Conservation (phyloP, 106 monocot genomes). For the Triglochin maritima region DNA sequence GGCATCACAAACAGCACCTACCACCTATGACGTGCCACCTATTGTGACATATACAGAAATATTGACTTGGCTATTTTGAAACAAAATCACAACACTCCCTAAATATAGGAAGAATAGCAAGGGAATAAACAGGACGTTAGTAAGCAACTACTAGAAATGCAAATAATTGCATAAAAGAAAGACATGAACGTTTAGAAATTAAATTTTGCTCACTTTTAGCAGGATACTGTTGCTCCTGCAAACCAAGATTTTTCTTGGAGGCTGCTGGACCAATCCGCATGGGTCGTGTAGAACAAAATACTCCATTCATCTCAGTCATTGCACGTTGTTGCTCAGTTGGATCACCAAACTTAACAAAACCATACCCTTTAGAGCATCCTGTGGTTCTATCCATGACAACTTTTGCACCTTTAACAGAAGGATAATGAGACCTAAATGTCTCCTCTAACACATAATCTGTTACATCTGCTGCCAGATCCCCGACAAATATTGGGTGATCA, state of each 20-base stretch:
- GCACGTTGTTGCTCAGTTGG: slow-evolving; percentile 54
- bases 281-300: slow-evolving; percentile 60
- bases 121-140: not conserved
- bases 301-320: slow-evolving; percentile 89
- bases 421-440: slow-evolving; percentile 44
- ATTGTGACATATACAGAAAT: not conserved
- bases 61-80: slow-evolving; percentile 2
- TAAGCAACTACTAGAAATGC: not conserved
- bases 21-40: not conserved
- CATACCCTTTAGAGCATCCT: slow-evolving; percentile 80
- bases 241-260: slow-evolving; percentile 40
- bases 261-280: slow-evolving; percentile 76
- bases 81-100: not conserved
- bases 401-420: slow-evolving; percentile 77
- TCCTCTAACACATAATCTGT: slow-evolving; percentile 67
- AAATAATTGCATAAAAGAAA: slow-evolving; percentile 5
- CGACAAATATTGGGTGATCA: slow-evolving; percentile 84
- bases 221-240: slow-evolving; percentile 24
- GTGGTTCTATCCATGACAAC: slow-evolving; percentile 67
- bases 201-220: slow-evolving; percentile 31
- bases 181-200: not conserved
- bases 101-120: not conserved
- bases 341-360: slow-evolving; percentile 83
- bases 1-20: slow-evolving; percentile 1
- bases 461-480: slow-evolving; percentile 72